Base-by-base conservation (phyloP, 2,329 filamentous ascomycete genomes). In the Cladophialophora immunda region DNA sequence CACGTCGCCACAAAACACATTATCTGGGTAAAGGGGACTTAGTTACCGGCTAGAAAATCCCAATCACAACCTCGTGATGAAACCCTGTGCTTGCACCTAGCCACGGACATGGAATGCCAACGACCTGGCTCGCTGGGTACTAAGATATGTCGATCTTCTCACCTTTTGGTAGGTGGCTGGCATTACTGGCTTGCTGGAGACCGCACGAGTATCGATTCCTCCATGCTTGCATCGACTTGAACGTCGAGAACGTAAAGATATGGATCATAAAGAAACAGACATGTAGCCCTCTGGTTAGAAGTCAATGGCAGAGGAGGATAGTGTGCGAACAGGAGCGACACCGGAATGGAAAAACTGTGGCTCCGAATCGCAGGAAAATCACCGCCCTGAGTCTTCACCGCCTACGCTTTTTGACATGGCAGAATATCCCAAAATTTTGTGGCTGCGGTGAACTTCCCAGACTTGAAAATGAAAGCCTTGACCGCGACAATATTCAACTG, bases 341-440 rank as follows among this genome's bases (percentile, higher is more conserved):
- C 3, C 36, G 36, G 36, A 41, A 1, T 19, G 56, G 56, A 58
- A 58, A 58, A 58, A 41, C 36, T 17, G 27, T 57, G 3, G 6
- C 13, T 17, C 36, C 36, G 13, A 17, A 1, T 17, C 2, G 11
- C 2, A 15, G 11, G 17, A 17, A 41, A 38, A 38, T 29, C 22
- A 58, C 17, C 53, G 54, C 27, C 38, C 13, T 50, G 3, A 50
- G 17, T 50, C 6, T 45, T 68, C 62, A 68, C 66, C 66, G 66
- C 66, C 61, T 62, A 52, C 8, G 29, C 2, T 22, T 38, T n/a
- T 62, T 60, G 38, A 30, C 38, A 38, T 19, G 65, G 65, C 65
- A 67, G 65, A 64, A 67, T 64, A 52, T 56, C 38, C 53, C 19
- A 52, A 63, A 67, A 60, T 64, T 67, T 67, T 52, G 58, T 27